A percentile compares a stretch with the other conserved stretches of the same genome.
Evolutionary conservation across 768 basidiomycete genomes (phyloP).

Genomic region (Podaxis sp.): DNA sequence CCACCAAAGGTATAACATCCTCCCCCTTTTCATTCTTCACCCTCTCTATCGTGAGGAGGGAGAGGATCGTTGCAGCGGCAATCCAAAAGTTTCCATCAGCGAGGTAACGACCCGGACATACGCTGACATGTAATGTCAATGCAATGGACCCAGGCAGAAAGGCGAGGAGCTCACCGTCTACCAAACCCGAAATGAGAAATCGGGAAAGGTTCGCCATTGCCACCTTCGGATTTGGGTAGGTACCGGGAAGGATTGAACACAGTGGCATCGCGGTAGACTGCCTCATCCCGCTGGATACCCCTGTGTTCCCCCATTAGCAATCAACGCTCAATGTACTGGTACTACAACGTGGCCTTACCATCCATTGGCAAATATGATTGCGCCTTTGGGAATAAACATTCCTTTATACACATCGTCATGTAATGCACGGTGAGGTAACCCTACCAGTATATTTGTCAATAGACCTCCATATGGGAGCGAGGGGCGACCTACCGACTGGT

Average conservation of each 20-base stretch:
- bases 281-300: constrained; percentile 47
- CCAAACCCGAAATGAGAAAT: constrained; percentile 3
- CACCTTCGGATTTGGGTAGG: constrained; percentile 23
- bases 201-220: not conserved
- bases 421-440: constrained; percentile 61
- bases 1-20: not conserved
- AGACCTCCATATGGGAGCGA: not conserved
- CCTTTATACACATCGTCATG: constrained; percentile 64
- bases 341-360: constrained; percentile 34
- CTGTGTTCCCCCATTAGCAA: constrained; percentile 25
- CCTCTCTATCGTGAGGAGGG: not conserved
- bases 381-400: constrained; percentile 60
- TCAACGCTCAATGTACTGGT: not conserved
- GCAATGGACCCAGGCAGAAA: not conserved
- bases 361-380: constrained; percentile 61
- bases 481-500: constrained; percentile 1
- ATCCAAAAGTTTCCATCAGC: constrained; percentile 3
- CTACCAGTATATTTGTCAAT: constrained; percentile 27
- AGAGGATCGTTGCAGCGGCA: not conserved
- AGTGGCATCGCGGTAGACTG: constrained; percentile 47
- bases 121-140: not conserved
- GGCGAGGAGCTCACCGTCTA: not conserved
- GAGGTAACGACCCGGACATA: not conserved
- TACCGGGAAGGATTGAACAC: constrained; percentile 56
- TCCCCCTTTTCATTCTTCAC: not conserved